phyloP scores from a whole-genome alignment of 2,329 filamentous ascomycete genomes.

The Microsporum canis region DNA sequence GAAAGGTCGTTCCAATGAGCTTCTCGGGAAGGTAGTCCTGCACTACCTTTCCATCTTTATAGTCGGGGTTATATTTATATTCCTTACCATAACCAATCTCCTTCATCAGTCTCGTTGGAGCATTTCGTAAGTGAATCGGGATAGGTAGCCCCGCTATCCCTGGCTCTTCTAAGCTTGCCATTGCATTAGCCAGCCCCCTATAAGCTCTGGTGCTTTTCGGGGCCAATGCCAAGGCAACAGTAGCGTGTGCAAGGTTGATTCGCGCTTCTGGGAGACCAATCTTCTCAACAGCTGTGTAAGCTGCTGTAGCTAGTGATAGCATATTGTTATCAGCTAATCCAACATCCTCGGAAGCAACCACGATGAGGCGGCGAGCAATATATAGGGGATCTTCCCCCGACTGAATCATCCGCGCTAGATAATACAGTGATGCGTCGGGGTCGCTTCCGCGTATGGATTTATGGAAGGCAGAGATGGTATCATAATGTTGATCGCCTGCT shows the following conservation, averaged over 20 bases:
- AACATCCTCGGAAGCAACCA: slow-evolving; percentile 89
- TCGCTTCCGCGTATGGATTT: slow-evolving; percentile 86
- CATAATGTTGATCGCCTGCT: slow-evolving; percentile 92
- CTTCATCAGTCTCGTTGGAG: slow-evolving; percentile 84
- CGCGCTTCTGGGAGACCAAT: slow-evolving; percentile 91
- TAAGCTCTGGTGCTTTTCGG: slow-evolving; percentile 85
- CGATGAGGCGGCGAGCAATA: slow-evolving; percentile 82
- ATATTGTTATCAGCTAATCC: slow-evolving; percentile 79
- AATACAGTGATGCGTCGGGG: slow-evolving; percentile 81
- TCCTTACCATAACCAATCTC: slow-evolving; percentile 80
- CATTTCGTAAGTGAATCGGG: slow-evolving; percentile 80
- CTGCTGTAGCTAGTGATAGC: slow-evolving; percentile 70
- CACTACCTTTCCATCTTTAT: slow-evolving; percentile 63
- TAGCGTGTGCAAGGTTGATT: slow-evolving; percentile 80
- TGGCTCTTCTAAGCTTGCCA: slow-evolving; percentile 66
- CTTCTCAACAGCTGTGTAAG: slow-evolving; percentile 80
- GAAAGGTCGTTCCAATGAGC: slow-evolving; percentile 57
- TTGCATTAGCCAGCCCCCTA: slow-evolving; percentile 67
- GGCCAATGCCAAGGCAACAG: slow-evolving; percentile 67
- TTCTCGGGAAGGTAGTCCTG: slow-evolving; percentile 86
- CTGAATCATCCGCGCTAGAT: slow-evolving; percentile 88
- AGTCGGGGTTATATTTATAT: slow-evolving; percentile 97
- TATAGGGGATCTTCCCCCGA: slow-evolving; percentile 90
- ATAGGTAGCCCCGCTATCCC: slow-evolving; percentile 72
- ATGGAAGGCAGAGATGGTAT: slow-evolving; percentile 93